A percentile compares a stretch with the other conserved stretches of the same genome.
These are phyloP conservation scores for Dothideomycetes sp. DNA, from an alignment of 2,329 filamentous ascomycete genomes.

Conservation along the genomic window DNA sequence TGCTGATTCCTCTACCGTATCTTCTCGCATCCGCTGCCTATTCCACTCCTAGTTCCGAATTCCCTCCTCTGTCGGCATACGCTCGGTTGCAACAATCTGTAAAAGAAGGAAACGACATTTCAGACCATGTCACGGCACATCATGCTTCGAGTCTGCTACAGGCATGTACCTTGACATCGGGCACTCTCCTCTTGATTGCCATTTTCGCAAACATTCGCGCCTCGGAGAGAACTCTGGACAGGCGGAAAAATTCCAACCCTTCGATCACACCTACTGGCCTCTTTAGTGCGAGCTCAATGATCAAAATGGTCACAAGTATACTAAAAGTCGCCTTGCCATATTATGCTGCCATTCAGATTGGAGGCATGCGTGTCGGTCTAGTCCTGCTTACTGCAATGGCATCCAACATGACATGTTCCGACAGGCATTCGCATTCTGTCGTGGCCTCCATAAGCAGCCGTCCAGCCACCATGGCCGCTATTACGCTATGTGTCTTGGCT, in stretches of 20 bases:
- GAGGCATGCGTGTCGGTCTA: slow-evolving; percentile 45
- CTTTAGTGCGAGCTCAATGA: neutral
- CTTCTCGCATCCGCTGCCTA: slow-evolving; percentile 40
- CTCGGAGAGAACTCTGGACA: slow-evolving; percentile 23
- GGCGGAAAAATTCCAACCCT: slow-evolving; percentile 22
- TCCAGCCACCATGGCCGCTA: slow-evolving; percentile 27
- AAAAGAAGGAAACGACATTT: slow-evolving; percentile 16
- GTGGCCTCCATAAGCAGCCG: slow-evolving; percentile 25
- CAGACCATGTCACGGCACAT: slow-evolving; percentile 1
- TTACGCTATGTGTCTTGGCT: slow-evolving; percentile 26
- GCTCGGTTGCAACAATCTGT: slow-evolving; percentile 22
- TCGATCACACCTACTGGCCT: slow-evolving; percentile 2
- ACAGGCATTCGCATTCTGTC: slow-evolving; percentile 13
- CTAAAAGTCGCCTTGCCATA: slow-evolving; percentile 38
- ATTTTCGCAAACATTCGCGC: slow-evolving; percentile 28
- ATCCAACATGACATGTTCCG: slow-evolving; percentile 33
- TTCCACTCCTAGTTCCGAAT: slow-evolving; percentile 22
- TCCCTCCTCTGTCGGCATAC: slow-evolving; percentile 25
- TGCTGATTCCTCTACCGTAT: slow-evolving; percentile 42
- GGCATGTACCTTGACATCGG: slow-evolving; percentile 38
- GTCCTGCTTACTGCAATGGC: slow-evolving; percentile 39
- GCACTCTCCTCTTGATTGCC: slow-evolving; percentile 37
- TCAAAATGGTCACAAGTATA: slow-evolving; percentile 8
- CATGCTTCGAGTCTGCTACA: slow-evolving; percentile 30
- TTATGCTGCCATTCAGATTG: slow-evolving; percentile 47